Evolutionary conservation across 768 basidiomycete species (phyloP).

Genomic region (Pulveroboletus sp.): DNA sequence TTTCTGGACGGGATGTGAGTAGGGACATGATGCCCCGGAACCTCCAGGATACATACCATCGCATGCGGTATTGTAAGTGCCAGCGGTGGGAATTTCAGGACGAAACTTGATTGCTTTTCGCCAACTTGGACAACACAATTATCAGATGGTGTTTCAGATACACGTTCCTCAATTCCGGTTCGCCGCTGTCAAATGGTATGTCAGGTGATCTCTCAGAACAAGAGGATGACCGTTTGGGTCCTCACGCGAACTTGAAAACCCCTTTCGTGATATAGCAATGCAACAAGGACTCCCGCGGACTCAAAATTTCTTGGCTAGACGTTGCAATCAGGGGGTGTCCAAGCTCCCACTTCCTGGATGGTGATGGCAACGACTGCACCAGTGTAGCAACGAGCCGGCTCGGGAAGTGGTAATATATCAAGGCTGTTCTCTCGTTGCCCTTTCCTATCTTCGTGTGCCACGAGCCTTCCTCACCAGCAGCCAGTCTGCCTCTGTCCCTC

Average conservation of each 20-base stretch:
- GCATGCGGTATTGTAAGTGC: slow-evolving; percentile 3
- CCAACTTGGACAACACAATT: too few species aligned
- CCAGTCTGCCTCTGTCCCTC: slow-evolving; percentile 43
- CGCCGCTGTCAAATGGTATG: too few species aligned
- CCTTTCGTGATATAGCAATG: background rate
- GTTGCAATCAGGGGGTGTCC: background rate
- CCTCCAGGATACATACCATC: slow-evolving; percentile 16
- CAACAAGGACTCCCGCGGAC: background rate
- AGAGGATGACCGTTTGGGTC: background rate
- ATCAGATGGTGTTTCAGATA: slow-evolving; percentile 6
- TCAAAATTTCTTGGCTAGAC: slow-evolving; percentile 1
- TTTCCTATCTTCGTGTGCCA: slow-evolving; percentile 27
- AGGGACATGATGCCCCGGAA: background rate
- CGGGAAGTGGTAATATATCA: background rate
- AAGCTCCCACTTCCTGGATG: background rate
- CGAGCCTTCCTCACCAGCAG: slow-evolving; percentile 31
- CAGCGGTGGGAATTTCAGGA: slow-evolving; percentile 9
- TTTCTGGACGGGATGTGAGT: slow-evolving; percentile 48
- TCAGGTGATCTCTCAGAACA: too few species aligned
- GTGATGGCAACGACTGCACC: slow-evolving; percentile 18
- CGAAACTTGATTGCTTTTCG: too few species aligned
- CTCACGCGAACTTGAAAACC: background rate
- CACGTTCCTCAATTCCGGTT: background rate
- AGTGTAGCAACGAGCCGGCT: slow-evolving; percentile 16
- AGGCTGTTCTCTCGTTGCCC: slow-evolving; percentile 8